A percentile compares a stretch with the other conserved stretches of the same genome.
These are phyloP conservation scores for Globisporangium middletonii DNA, from an alignment of 352 stramenopile species.

Conservation along the genomic window DNA sequence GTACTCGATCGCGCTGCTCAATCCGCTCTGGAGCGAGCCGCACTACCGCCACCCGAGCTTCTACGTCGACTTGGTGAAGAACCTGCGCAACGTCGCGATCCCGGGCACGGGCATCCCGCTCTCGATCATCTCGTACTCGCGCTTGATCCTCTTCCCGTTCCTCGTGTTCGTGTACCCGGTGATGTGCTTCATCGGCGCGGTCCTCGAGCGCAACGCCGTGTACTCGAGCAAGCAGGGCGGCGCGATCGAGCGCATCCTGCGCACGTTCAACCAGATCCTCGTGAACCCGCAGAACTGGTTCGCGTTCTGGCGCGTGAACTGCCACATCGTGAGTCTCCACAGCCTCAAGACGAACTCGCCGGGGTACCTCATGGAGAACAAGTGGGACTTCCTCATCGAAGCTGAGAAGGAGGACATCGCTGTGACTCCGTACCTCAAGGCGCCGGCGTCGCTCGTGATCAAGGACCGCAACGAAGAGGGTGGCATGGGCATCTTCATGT, in stretches of 20 bases:
- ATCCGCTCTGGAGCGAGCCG: constrained; percentile 92
- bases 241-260: constrained; percentile 89
- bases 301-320: constrained; percentile 96
- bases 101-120: constrained; percentile 94
- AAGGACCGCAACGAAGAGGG: constrained; percentile 98
- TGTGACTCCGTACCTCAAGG: constrained; percentile 92
- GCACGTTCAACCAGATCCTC: constrained; percentile 80
- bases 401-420: constrained; percentile 89
- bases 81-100: constrained; percentile 97
- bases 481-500: constrained; percentile 97
- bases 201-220: constrained; percentile 62
- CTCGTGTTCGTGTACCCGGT: constrained; percentile 86
- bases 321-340: constrained; percentile 92
- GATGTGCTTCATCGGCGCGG: constrained; percentile 75
- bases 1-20: constrained; percentile 92
- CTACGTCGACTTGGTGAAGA: constrained; percentile 92
- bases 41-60: constrained; percentile 97
- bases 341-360: constrained; percentile 88
- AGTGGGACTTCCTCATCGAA: constrained; percentile 97
- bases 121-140: constrained; percentile 82
- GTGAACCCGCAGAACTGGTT: constrained; percentile 96
- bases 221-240: constrained; percentile 55
- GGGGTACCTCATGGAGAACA: constrained; percentile 97
- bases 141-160: constrained; percentile 80
- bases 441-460: constrained; percentile 88